phyloP scores from a whole-genome alignment of 805 yeast genomes.

The Vanderwaltozyma verrucispora region DNA sequence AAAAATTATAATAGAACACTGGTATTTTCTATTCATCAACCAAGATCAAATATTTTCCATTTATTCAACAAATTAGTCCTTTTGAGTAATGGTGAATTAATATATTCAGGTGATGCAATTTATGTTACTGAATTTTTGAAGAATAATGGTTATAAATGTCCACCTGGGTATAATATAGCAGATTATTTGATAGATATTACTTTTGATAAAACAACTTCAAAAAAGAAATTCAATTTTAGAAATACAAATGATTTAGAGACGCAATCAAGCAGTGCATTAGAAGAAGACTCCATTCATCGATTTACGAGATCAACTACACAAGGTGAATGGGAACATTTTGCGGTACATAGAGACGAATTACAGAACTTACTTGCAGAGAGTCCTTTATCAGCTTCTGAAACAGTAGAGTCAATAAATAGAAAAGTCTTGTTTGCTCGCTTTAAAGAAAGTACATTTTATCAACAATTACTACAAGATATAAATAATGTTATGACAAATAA shows the following conservation, averaged over 20 bases:
- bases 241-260: conserved; percentile 13
- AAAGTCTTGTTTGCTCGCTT: conserved; percentile 23
- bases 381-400: conserved; percentile 4
- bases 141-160: conserved; percentile 70
- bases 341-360: conserved; percentile 67
- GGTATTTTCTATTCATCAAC: conserved; percentile 92
- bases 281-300: not conserved
- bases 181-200: conserved; percentile 89
- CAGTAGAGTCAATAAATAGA: conserved; percentile 7
- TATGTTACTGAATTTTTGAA: conserved; percentile 68
- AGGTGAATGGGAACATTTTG: conserved; percentile 79
- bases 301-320: conserved; percentile 41
- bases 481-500: not conserved
- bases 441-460: conserved; percentile 25
- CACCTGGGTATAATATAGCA: conserved; percentile 85
- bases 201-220: conserved; percentile 37
- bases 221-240: too few species aligned
- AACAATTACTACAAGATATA: not conserved
- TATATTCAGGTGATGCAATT: conserved; percentile 78
- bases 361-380: conserved; percentile 22
- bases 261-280: conserved; percentile 3
- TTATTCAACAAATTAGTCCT: conserved; percentile 74
- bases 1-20: conserved; percentile 77
- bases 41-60: conserved; percentile 90
- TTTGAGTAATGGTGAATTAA: conserved; percentile 73